phyloP scores from a whole-genome alignment of 1,284 basidiomycete genomes.

The Marasmius fiardii region DNA sequence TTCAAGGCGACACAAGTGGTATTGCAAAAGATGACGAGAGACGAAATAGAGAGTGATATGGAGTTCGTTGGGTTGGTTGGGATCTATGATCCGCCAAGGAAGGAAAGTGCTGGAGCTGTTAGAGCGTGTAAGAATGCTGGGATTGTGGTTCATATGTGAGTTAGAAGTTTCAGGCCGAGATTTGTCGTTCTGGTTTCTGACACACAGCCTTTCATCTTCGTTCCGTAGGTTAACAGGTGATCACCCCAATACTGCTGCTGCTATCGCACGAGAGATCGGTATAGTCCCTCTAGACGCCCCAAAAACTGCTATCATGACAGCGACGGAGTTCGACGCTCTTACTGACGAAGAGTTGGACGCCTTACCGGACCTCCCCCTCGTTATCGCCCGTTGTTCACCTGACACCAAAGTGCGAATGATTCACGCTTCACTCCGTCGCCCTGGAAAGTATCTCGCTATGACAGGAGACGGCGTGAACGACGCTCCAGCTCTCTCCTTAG shows the following conservation, averaged over 20 bases:
- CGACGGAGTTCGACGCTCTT: constrained; percentile 58
- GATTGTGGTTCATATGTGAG: constrained; percentile 63
- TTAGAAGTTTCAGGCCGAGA: background rate
- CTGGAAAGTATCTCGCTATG: constrained; percentile 47
- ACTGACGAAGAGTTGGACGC: constrained; percentile 55
- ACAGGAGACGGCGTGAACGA: constrained; percentile 68
- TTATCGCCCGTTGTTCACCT: constrained; percentile 38
- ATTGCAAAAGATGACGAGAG: constrained; percentile 28
- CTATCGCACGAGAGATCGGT: constrained; percentile 59
- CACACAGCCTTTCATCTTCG: background rate
- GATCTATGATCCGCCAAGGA: constrained; percentile 71
- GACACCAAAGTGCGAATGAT: constrained; percentile 55
- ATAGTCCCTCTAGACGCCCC: constrained; percentile 65
- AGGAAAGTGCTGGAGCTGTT: constrained; percentile 61
- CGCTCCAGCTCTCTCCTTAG: constrained; percentile 58
- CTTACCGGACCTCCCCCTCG: constrained; percentile 37
- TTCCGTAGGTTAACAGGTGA: constrained; percentile 47
- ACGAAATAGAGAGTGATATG: constrained; percentile 55
- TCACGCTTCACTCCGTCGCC: constrained; percentile 35
- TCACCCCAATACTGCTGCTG: constrained; percentile 61
- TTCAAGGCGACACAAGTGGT: background rate
- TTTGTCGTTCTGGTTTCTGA: background rate
- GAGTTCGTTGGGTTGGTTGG: constrained; percentile 63
- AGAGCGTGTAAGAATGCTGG: constrained; percentile 60
- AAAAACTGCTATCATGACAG: constrained; percentile 53